Base-by-base conservation (phyloP, 768 basidiomycete genomes). In the Naganishia friedmannii region DNA sequence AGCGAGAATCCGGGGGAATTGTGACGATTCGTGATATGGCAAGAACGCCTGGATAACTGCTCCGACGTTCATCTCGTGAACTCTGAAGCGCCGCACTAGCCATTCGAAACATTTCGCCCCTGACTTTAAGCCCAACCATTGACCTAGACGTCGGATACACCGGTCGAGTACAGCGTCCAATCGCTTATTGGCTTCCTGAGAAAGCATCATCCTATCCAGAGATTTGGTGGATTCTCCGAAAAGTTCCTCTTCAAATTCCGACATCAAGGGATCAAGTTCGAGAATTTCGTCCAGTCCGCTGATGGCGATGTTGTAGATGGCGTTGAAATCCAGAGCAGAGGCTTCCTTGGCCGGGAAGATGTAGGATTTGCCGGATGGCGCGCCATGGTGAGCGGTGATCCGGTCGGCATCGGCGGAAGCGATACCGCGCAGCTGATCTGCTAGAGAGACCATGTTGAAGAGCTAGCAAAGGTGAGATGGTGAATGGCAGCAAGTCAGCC, bases 11-110 rank as follows among this genome's bases (percentile, higher is more conserved):
- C 96, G 95, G 10, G 89, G 86, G 80, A 98, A 98, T 78, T 97
- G 93, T 0, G 91, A 88, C 5, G 94, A 90, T 74, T 94, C 92
- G 76, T 98, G 93, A 78, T 95, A 97, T 0, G 96, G 96, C 34
- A 97, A 82, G 81, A 98, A 98, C 28, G 93, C 83, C 9, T 88
- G 82, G 7, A 98, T 84, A 31, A 93, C 77, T 28, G 86, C 85
- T 66, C 89, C 86, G 66, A 94, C 85, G 76, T 98, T 96, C 83
- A 97, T 93, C 78, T 98, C 93, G 77, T 97, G 86, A 31, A 97
- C 87, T 78, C 95, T 88, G 82, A 97, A 96, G 68, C 93, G 84
- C 75, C 91, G 84, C 3, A 98, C 92, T 29, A 98, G 86, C 95
- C 95, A 99, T 77, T 99, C 96, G 31, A 99, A 77, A 10, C 91